Evolutionary conservation across 495 filamentous ascomycete species (phyloP).

Genomic region (Rostrohypoxylon terebratum): DNA sequence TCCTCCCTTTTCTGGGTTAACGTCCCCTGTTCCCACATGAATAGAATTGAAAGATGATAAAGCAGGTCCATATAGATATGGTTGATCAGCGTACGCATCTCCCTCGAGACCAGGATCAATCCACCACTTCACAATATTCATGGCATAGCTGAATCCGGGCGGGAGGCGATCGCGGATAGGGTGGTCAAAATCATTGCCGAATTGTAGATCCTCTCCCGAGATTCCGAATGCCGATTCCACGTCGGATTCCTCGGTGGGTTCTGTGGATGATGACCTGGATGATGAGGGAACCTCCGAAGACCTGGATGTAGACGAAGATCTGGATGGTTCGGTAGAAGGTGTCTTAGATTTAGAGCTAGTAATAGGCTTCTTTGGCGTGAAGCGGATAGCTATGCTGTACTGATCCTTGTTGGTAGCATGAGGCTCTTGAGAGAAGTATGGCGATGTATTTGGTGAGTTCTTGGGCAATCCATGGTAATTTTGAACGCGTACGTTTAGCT

Average conservation of each 20-base stretch:
- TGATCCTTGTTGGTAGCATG: slow-evolving; percentile 74
- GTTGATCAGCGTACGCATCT: slow-evolving; percentile 86
- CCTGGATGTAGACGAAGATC: slow-evolving; percentile 17
- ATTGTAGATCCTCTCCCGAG: slow-evolving; percentile 78
- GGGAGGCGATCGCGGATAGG: slow-evolving; percentile 89
- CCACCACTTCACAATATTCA: slow-evolving; percentile 84
- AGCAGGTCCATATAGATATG: slow-evolving; percentile 83
- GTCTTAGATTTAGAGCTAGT: slow-evolving; percentile 1
- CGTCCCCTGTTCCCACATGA: slow-evolving; percentile 67
- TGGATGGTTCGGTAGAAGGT: slow-evolving; percentile 21
- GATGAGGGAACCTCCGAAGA: slow-evolving; percentile 4
- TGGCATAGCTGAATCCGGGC: slow-evolving; percentile 81
- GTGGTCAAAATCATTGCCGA: slow-evolving; percentile 92
- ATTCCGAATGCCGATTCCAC: slow-evolving; percentile 56
- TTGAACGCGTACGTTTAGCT: slow-evolving; percentile 77
- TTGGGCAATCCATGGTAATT: slow-evolving; percentile 68
- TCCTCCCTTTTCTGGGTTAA: slow-evolving; percentile 57
- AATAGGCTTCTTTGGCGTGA: slow-evolving; percentile 71
- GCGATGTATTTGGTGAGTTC: slow-evolving; percentile 66
- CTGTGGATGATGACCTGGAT: slow-evolving; percentile 18
- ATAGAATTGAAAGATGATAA: slow-evolving; percentile 80
- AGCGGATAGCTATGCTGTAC: slow-evolving; percentile 82
- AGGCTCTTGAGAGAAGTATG: slow-evolving; percentile 77
- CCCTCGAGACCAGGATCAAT: slow-evolving; percentile 90
- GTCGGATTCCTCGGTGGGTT: slow-evolving; percentile 19